Evolutionary conservation across 2,329 filamentous ascomycete genomes (phyloP).

Genomic region (Lasiodiplodia sp.): DNA sequence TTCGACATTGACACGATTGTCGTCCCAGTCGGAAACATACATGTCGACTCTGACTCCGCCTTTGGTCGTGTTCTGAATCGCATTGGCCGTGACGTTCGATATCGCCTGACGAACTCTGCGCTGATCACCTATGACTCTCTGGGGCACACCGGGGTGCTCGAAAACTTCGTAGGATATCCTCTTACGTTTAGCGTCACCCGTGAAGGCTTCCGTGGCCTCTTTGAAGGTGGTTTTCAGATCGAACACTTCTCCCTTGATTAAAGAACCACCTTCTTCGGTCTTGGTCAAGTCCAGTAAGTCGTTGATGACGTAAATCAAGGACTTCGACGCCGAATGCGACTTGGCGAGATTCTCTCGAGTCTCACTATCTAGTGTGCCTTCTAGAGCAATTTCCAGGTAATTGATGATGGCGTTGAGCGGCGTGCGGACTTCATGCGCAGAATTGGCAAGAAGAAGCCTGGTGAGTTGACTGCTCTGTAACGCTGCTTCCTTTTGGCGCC

Average conservation of each 20-base stretch:
- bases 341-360: constrained; percentile 83
- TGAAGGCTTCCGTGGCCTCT: constrained; percentile 80
- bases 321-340: constrained; percentile 91
- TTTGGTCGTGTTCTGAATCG: constrained; percentile 75
- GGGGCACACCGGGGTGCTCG: constrained; percentile 73
- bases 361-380: constrained; percentile 79
- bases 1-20: constrained; percentile 71
- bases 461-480: constrained; percentile 84
- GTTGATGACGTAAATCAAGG: constrained; percentile 92
- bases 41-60: constrained; percentile 76
- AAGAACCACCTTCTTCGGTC: constrained; percentile 78
- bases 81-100: constrained; percentile 84
- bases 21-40: constrained; percentile 64
- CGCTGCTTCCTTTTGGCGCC: constrained; percentile 87
- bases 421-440: constrained; percentile 89
- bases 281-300: constrained; percentile 89
- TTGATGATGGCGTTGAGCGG: constrained; percentile 95
- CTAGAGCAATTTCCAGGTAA: constrained; percentile 88
- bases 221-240: constrained; percentile 73
- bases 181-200: constrained; percentile 77
- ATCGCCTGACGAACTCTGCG: constrained; percentile 82
- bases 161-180: constrained; percentile 73
- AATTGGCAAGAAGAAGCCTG: constrained; percentile 80
- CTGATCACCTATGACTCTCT: constrained; percentile 77
- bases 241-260: constrained; percentile 83